Evolutionary conservation across 192 early-diverging fungal genomes (phyloP).

Genomic region (Oehlia diaphana): DNA sequence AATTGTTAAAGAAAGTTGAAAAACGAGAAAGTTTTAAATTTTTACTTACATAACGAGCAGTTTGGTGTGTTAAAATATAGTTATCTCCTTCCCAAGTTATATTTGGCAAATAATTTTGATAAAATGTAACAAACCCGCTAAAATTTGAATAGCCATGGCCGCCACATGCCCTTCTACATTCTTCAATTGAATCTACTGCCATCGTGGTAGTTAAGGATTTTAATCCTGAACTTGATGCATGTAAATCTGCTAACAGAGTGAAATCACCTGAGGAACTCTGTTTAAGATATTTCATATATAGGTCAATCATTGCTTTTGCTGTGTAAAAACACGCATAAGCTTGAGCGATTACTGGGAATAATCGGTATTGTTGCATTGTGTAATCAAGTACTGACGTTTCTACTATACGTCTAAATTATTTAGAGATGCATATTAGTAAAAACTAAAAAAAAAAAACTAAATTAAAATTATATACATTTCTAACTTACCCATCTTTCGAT

Average conservation of each 20-base stretch:
- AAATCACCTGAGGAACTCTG: conserved; percentile 62
- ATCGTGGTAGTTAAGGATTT: conserved; percentile 74
- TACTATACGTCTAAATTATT: conserved; percentile 30
- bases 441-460: not conserved
- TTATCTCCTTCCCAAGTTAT: conserved; percentile 87
- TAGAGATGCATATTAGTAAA: not conserved
- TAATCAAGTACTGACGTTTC: conserved; percentile 79
- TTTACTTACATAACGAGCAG: conserved; percentile 66
- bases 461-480: not conserved
- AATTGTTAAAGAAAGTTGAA: not conserved
- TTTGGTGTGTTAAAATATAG: conserved; percentile 85
- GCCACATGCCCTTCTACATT: conserved; percentile 71
- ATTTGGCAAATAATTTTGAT: conserved; percentile 70
- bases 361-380: conserved; percentile 75
- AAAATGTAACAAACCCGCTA: conserved; percentile 68
- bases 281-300: conserved; percentile 62
- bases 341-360: conserved; percentile 69
- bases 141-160: conserved; percentile 78
- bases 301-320: conserved; percentile 58
- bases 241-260: conserved; percentile 68
- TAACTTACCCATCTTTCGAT: conserved; percentile 28
- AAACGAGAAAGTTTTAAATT: not conserved
- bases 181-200: conserved; percentile 70
- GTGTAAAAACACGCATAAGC: conserved; percentile 76
- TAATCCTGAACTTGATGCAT: conserved; percentile 72